Conservation (phyloP, 2,329 filamentous ascomycete genomes). For the Pseudohalonectria lignicola region DNA sequence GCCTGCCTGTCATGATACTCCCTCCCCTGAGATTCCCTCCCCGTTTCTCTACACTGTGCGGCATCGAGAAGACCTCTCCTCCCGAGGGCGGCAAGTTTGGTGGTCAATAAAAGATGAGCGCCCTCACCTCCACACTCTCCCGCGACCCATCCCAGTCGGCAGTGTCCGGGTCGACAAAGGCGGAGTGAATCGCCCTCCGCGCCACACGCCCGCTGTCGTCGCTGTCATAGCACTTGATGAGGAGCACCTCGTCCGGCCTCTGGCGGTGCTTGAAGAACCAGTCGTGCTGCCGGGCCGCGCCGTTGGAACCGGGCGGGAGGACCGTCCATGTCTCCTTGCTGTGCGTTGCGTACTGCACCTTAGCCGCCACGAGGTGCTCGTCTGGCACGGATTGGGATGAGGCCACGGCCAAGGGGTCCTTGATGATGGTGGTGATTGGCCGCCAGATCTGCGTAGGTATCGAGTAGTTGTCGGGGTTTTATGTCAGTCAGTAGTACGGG, state of each 20-base stretch:
- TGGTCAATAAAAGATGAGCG: constrained; percentile 35
- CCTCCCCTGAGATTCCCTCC: too few relatives aligned
- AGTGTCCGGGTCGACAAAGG: constrained; percentile 34
- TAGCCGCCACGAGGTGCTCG: constrained; percentile 33
- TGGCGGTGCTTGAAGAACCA: constrained; percentile 9
- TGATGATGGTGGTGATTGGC: constrained; percentile 36
- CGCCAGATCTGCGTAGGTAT: constrained; percentile 24
- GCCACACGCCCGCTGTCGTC: constrained; percentile 29
- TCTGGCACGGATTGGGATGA: constrained; percentile 38
- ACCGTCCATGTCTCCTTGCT: constrained; percentile 34
- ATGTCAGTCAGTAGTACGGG: neutral
- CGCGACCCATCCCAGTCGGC: constrained; percentile 22
- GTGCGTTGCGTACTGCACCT: constrained; percentile 38
- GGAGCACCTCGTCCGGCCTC: constrained; percentile 7
- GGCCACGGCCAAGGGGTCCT: constrained; percentile 43
- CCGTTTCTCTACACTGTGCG: too few relatives aligned
- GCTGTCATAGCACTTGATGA: constrained; percentile 11
- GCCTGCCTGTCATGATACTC: too few relatives aligned
- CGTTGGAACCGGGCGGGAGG: neutral
- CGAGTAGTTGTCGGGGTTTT: too few relatives aligned
- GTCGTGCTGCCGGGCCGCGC: constrained; percentile 12
- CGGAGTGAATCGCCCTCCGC: constrained; percentile 40
- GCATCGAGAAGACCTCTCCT: too few relatives aligned
- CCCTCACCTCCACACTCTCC: constrained; percentile 45
- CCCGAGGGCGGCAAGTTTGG: too few relatives aligned